Base-by-base conservation (phyloP, 1,284 basidiomycete species). In the Thelephora terrestris region DNA sequence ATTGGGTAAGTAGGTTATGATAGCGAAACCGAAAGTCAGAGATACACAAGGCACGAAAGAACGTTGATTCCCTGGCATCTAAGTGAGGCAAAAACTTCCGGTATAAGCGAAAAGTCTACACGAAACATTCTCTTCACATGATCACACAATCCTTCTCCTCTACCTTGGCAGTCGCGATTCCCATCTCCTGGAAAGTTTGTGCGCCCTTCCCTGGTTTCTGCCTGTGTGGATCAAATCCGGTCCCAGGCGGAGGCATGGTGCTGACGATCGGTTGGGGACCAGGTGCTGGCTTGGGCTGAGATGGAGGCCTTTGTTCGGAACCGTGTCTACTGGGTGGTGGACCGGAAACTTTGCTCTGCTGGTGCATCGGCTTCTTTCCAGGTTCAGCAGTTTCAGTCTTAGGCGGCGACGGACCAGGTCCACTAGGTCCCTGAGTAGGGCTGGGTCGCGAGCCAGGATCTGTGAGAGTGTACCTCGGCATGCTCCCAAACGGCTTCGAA, bases 141-240 rank as follows among this genome's bases (percentile, higher is more conserved):
- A 91, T 74, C 38, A 85, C 67, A 68, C 90, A 94, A 0, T 90
- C 84, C 36, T 90, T 81, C 23, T 87, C 78, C 58, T 90, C 79
- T 44, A 78, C 75, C 57, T 83, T 86, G 38, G 74, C 77, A 16
- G 82, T 79, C 44, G 78, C 73, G 58, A 91, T 83, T 0, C 91
- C 91, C 91, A 95, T 94, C 71, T 95, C 92, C 32, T 84, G 86
- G 65, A 95, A 96, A 40, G 90, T 94, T 58, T 83, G 73, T 2
- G 88, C 81, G 7, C 78, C 75, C 54, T 70, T 70, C 7, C 46
- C 43, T 5, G 49, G 51, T 16, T 43, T 48, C 12, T 52, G 49
- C n/a, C 48, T 29, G 5, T 35, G 9, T 50, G 53, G 25, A 14
- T 32, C 29, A 12, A 32, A 34, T 27, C 50, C 25, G 17, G 17